Evolutionary conservation across 768 basidiomycete genomes (phyloP).

Genomic region (Lyophyllum decastes): DNA sequence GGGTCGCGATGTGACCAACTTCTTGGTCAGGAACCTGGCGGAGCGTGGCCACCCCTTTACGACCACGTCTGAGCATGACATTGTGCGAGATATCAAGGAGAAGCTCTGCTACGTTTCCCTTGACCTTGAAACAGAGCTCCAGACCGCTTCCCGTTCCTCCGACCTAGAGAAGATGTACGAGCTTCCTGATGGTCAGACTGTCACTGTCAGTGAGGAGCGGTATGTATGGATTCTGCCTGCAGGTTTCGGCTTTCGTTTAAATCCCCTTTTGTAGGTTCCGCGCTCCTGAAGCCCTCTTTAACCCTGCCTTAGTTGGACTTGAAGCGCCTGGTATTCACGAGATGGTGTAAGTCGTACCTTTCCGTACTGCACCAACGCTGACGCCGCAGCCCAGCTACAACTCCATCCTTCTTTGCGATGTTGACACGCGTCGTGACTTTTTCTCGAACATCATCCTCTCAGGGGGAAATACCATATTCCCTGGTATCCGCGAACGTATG

Average conservation of each 20-base stretch:
- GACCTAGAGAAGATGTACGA: constrained; percentile 93
- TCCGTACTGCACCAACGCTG: constrained; percentile 6
- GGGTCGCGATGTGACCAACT: constrained; percentile 89
- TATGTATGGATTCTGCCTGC: constrained; percentile 60
- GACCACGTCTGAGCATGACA: constrained; percentile 90
- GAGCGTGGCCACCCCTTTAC: constrained; percentile 95
- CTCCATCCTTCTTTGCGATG: constrained; percentile 87
- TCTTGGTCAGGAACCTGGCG: constrained; percentile 78
- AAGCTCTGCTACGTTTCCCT: constrained; percentile 95
- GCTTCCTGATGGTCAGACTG: constrained; percentile 90
- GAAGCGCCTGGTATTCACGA: constrained; percentile 93
- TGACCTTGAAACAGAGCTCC: constrained; percentile 92
- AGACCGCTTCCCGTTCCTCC: constrained; percentile 87
- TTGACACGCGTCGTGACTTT: constrained; percentile 80
- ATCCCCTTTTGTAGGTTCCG: constrained; percentile 71
- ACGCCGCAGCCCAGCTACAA: constrained; percentile 51
- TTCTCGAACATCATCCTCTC: constrained; percentile 86
- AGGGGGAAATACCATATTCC: constrained; percentile 95
- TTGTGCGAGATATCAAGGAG: constrained; percentile 97
- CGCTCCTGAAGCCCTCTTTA: constrained; percentile 92
- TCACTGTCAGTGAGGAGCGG: constrained; percentile 93
- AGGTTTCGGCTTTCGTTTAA: constrained; percentile 56
- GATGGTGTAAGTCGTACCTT: constrained; percentile 55
- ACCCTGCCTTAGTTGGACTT: constrained; percentile 86
- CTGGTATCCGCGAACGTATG: constrained; percentile 94